phyloP scores from a whole-genome alignment of 2,329 filamentous ascomycete species.

The Ilyonectria destructans region DNA sequence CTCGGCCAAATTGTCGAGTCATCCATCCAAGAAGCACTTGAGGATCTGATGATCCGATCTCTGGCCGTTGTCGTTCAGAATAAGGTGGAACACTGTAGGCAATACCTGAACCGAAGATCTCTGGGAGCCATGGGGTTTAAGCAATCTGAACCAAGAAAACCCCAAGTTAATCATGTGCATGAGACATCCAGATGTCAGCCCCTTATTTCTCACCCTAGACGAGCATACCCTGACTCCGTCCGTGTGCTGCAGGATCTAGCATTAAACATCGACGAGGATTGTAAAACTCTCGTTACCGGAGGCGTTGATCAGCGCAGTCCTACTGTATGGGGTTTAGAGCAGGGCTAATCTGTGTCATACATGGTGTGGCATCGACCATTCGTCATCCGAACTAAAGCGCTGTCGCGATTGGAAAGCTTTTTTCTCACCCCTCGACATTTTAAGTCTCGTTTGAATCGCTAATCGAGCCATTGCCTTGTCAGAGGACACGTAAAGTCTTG shows the following conservation, averaged over 20 bases:
- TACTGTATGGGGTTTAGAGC: background rate
- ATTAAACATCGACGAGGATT: background rate
- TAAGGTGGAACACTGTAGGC: background rate
- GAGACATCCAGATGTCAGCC: constrained; percentile 3
- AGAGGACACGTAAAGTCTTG: background rate
- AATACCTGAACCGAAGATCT: constrained; percentile 3
- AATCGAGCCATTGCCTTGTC: background rate
- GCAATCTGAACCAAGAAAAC: constrained; percentile 1
- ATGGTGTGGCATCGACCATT: background rate
- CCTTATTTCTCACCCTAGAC: constrained; percentile 7
- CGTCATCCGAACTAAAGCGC: background rate
- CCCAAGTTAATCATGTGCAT: constrained; percentile 7
- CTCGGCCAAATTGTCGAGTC: constrained; percentile 16
- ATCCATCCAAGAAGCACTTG: constrained; percentile 14
- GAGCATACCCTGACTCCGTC: constrained; percentile 2
- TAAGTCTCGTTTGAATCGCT: background rate
- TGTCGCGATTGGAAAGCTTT: background rate
- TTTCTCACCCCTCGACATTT: background rate
- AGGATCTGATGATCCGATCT: background rate
- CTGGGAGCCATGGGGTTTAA: constrained; percentile 4
- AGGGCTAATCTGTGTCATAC: background rate
- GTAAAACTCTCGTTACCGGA: background rate
- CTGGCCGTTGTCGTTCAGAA: background rate
- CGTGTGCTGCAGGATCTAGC: background rate
- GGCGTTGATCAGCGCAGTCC: constrained; percentile 12